Percentiles rank a stretch among this genome's conserved stretches.
These are phyloP conservation scores for Pyracantha coccinea DNA, from an alignment of 331 rosid genomes.

Conservation along the genomic window DNA sequence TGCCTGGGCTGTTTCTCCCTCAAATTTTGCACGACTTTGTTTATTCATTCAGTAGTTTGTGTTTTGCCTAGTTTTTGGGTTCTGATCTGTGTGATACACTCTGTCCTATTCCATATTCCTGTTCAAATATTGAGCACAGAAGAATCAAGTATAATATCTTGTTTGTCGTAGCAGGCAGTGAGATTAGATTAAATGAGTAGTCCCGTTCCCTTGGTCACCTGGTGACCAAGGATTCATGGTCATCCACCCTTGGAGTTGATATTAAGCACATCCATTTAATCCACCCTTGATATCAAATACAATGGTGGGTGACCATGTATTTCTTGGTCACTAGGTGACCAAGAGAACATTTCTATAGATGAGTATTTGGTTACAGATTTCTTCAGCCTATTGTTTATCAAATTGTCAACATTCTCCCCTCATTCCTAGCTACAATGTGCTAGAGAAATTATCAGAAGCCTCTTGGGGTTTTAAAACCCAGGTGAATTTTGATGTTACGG, in stretches of 20 bases:
- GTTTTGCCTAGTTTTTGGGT: background rate
- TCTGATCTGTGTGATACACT: background rate
- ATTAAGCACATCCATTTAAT: too few species aligned
- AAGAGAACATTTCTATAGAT: background rate
- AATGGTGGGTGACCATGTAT: too few species aligned
- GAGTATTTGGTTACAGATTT: background rate
- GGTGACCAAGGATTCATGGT: too few species aligned
- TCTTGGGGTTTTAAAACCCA: background rate
- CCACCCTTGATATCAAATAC: too few species aligned
- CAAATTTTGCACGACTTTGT: conserved; percentile 1
- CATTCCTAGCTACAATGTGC: background rate
- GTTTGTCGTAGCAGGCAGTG: background rate
- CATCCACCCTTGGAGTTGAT: too few species aligned
- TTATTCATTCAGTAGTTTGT: background rate
- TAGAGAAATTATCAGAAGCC: background rate
- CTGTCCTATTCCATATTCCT: background rate
- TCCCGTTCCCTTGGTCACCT: too few species aligned
- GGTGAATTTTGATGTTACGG: background rate
- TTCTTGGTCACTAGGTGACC: too few species aligned
- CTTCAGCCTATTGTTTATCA: background rate
- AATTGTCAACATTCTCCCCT: background rate
- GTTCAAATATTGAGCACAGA: background rate
- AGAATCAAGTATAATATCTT: background rate
- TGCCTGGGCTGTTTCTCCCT: background rate
- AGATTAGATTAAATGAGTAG: background rate